A percentile compares a stretch with the other conserved stretches of the same genome.
Evolutionary conservation across 495 filamentous ascomycete species (phyloP).

Genomic region (Aspergillus leporis): DNA sequence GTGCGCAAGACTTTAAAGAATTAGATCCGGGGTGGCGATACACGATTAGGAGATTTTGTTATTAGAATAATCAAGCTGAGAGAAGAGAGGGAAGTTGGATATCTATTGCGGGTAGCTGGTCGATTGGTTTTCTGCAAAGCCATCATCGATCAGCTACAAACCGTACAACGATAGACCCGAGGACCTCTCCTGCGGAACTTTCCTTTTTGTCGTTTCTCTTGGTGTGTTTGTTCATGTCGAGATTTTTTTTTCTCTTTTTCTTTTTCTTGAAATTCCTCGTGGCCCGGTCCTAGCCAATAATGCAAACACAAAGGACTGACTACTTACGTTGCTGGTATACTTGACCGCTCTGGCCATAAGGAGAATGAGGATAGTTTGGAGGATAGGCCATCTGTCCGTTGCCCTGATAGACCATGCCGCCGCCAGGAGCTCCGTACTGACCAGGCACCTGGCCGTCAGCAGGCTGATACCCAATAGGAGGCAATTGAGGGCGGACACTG

Average conservation of each 20-base stretch:
- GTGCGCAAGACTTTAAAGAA: conserved; percentile 36
- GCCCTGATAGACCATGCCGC: conserved; percentile 57
- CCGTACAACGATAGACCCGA: conserved; percentile 27
- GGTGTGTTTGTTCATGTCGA: conserved; percentile 21
- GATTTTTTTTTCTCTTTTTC: conserved; percentile 11
- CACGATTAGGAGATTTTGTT: conserved; percentile 43
- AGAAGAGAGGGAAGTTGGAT: conserved; percentile 22
- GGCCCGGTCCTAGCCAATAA: conserved; percentile 23
- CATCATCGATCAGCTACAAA: conserved; percentile 32
- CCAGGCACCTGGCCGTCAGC: conserved; percentile 61
- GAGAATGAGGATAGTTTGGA: conserved; percentile 71
- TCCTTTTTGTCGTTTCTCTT: conserved; percentile 7
- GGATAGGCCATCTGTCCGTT: conserved; percentile 71
- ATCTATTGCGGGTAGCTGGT: conserved; percentile 49
- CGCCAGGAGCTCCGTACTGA: conserved; percentile 65
- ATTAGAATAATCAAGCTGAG: conserved; percentile 36
- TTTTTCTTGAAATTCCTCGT: conserved; percentile 15
- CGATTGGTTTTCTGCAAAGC: conserved; percentile 44
- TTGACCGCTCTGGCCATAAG: conserved; percentile 69
- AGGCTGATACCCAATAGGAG: conserved; percentile 81
- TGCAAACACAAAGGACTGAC: conserved; percentile 39
- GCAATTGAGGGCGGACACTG: conserved; percentile 68
- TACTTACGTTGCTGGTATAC: conserved; percentile 78
- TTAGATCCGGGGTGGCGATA: conserved; percentile 38
- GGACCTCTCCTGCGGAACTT: conserved; percentile 17